Evolutionary conservation across 73 alveolate species (phyloP).

Genomic region (Vitrella brassicaformis): DNA sequence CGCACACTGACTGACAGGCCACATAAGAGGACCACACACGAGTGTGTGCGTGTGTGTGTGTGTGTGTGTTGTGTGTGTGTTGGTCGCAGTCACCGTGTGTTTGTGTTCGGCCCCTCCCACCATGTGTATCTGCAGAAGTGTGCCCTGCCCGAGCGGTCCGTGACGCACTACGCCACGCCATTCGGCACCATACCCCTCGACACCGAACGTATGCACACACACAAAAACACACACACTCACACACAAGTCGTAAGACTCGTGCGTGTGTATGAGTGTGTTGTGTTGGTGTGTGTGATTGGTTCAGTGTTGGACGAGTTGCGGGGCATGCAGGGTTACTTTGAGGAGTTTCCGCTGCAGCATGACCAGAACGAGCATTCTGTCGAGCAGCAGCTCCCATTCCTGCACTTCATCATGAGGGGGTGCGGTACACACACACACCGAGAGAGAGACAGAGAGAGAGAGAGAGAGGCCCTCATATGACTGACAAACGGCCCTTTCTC

Average conservation of each 20-base stretch:
- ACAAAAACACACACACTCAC: no score
- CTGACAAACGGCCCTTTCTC: no score
- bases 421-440: conserved; percentile 33
- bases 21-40: background rate
- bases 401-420: conserved; percentile 44
- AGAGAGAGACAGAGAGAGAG: no score
- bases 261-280: no score
- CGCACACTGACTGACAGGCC: background rate
- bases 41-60: background rate
- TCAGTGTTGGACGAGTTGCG: no score
- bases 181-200: conserved; percentile 60
- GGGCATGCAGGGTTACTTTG: no score
- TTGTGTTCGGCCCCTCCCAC: conserved; percentile 76
- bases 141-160: conserved; percentile 42
- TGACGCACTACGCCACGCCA: conserved; percentile 56
- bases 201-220: conserved; percentile 32
- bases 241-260: no score
- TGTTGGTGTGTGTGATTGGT: conserved; percentile 33
- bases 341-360: no score
- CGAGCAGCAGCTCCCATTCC: conserved; percentile 77
- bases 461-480: no score
- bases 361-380: conserved; percentile 75
- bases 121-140: conserved; percentile 63
- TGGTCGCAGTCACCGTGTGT: conserved; percentile 14
- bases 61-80: no score